Base-by-base conservation (phyloP, 1,284 basidiomycete species). In the Ceratobasidium sp. region DNA sequence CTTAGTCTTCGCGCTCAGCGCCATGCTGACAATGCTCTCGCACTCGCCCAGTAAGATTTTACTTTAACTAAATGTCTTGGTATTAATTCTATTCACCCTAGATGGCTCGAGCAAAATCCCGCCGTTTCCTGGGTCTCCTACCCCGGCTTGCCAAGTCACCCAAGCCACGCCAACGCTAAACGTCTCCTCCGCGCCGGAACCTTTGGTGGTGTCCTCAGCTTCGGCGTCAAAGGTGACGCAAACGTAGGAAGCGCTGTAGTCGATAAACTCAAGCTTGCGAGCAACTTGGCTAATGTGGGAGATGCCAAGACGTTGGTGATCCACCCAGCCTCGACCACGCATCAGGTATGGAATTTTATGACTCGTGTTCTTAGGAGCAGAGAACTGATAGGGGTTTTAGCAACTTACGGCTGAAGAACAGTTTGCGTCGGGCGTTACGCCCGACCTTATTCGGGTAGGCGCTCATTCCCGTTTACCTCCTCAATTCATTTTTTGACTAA, bases 221-320 rank as follows among this genome's bases (percentile, higher is more conserved):
- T 97, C 83, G 95, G 95, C 15, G 86, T 96, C 82, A 92, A 93
- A 84, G 94, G 92, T 46, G 90, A 91, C 76, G 87, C 88, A 1
- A 85, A 85, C 72, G 84, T 85, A 5, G 95, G 93, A 13, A 90
- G 90, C 84, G 88, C 88, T 75, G 89, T 94, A 55, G 93, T 97
- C 44, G 95, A 96, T 83, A 88, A 86, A 80, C 87, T 97, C 78
- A 91, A 90, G 83, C 88, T 96, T 6, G 93, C 93, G 23, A 93
- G 91, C 82, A 88, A 95, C 83, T 87, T 95, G 20, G 93, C 93
- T 20, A 95, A 95, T 83, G 93, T 95, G 40, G 88, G 88, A 4
- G 90, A 95, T 81, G 93, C 93, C 39, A 95, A 95, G 86, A 95
- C 93, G 2, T 89, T 95, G 20, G 93, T 94, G 51, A 94, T 95